Conservation (phyloP, 2,329 filamentous ascomycete species). For the Phyllosticta capitalensis region DNA sequence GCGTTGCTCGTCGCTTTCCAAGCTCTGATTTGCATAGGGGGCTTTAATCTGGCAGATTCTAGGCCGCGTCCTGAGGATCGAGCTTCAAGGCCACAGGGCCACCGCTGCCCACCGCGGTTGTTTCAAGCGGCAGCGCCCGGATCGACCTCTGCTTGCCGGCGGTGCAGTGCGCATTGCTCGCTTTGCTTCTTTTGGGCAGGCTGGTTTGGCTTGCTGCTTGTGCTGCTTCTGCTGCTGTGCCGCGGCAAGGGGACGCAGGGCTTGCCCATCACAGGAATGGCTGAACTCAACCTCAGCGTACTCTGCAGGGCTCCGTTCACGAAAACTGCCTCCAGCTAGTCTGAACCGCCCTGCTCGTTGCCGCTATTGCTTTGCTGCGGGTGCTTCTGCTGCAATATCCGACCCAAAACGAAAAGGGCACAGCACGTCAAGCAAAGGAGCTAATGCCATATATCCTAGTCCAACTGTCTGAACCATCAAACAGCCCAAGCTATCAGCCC, state of each 20-base stretch:
- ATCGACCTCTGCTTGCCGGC: neutral
- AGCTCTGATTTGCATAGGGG: neutral
- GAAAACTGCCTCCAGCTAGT: neutral
- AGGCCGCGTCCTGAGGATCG: neutral
- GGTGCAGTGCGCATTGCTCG: neutral
- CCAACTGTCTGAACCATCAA: neutral
- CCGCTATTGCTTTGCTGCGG: neutral
- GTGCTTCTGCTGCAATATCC: neutral
- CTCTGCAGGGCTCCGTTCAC: neutral
- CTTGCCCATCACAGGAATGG: neutral
- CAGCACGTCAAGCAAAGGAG: neutral
- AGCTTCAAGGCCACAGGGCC: neutral
- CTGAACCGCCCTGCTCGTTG: neutral
- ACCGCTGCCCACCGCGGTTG: neutral
- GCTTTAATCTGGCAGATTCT: neutral
- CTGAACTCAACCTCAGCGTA: neutral
- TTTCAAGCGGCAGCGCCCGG: neutral
- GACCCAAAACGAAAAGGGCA: neutral
- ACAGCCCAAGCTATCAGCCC: neutral
- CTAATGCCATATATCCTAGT: neutral
- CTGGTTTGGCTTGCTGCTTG: too few species aligned
- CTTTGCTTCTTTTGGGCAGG: neutral
- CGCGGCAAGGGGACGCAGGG: neutral
- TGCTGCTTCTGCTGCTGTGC: too few species aligned
- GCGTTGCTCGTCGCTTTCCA: neutral